Conservation (phyloP, 78 protist species). For the slime mould (Dictyostelium discoideum) region DNA sequence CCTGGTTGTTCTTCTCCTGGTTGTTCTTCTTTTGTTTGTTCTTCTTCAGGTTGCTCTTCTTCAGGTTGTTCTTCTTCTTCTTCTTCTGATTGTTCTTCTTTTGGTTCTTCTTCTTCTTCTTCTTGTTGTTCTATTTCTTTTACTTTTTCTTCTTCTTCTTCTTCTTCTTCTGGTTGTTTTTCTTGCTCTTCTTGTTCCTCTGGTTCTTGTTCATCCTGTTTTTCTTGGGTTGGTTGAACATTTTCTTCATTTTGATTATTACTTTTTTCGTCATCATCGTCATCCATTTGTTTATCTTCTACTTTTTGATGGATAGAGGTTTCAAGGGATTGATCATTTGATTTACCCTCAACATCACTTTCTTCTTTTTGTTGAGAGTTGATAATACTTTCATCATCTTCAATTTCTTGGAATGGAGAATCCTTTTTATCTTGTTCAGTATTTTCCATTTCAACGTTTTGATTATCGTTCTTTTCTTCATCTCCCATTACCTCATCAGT, state of each 20-base stretch:
- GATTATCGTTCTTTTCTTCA: neutral
- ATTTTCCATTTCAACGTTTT: neutral
- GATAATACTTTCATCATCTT: neutral
- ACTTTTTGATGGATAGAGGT: neutral
- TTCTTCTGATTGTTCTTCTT: neutral
- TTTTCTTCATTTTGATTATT: neutral
- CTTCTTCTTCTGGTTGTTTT: neutral
- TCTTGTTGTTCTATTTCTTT: neutral
- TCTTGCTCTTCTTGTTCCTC: neutral
- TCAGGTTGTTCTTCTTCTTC: neutral
- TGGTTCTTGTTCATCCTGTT: neutral
- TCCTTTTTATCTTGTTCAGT: neutral
- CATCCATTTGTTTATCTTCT: neutral
- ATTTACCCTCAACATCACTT: neutral
- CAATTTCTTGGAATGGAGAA: neutral
- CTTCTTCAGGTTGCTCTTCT: neutral
- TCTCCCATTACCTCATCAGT: neutral
- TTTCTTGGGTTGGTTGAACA: neutral
- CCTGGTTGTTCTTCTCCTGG: neutral
- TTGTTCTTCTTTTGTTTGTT: neutral
- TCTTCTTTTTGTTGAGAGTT: neutral
- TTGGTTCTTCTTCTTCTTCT: neutral
- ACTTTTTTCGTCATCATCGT: neutral
- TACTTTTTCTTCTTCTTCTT: neutral
- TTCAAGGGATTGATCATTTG: neutral